A percentile compares a stretch with the other conserved stretches of the same genome.
These are phyloP conservation scores for Candida ponderosae DNA, from an alignment of 805 yeast species.

Conservation along the genomic window DNA sequence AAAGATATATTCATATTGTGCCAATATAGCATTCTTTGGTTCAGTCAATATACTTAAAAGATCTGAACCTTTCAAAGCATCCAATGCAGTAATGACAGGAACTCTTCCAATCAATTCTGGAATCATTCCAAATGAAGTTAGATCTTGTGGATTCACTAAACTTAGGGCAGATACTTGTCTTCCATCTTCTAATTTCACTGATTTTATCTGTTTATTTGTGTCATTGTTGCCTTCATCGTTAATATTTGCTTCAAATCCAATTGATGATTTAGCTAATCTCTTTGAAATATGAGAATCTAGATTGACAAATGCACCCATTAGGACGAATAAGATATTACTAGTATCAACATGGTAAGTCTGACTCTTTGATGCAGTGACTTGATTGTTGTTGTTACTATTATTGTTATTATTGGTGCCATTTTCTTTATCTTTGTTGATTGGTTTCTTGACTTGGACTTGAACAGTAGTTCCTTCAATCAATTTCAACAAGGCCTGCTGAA, in stretches of 20 bases:
- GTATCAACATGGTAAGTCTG: constrained; percentile 46
- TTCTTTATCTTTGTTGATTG: constrained; percentile 24
- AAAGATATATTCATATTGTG: constrained; percentile 47
- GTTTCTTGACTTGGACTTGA: constrained; percentile 37
- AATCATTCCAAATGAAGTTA: constrained; percentile 45
- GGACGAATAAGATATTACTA: constrained; percentile 44
- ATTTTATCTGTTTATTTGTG: constrained; percentile 22
- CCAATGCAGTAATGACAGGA: constrained; percentile 43
- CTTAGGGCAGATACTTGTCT: constrained; percentile 33
- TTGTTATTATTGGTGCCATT: constrained; percentile 2
- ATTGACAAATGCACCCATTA: constrained; percentile 60
- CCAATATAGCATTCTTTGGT: constrained; percentile 46
- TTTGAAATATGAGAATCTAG: constrained; percentile 38
- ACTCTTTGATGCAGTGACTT: constrained; percentile 24
- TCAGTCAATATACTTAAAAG: constrained; percentile 42
- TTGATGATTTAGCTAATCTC: constrained; percentile 24
- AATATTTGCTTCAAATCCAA: constrained; percentile 17
- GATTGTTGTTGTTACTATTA: constrained; percentile 21
- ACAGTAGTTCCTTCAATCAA: constrained; percentile 50
- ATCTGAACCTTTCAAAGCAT: constrained; percentile 36
- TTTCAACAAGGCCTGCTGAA: constrained; percentile 51
- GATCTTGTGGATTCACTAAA: constrained; percentile 40
- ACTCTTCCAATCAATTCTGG: constrained; percentile 56
- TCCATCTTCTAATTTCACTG: constrained; percentile 29
- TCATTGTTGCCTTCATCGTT: constrained; percentile 3